A percentile compares a stretch with the other conserved stretches of the same genome.
These are phyloP conservation scores for Coprinellus micaceus DNA, from an alignment of 768 basidiomycete species.

Conservation along the genomic window DNA sequence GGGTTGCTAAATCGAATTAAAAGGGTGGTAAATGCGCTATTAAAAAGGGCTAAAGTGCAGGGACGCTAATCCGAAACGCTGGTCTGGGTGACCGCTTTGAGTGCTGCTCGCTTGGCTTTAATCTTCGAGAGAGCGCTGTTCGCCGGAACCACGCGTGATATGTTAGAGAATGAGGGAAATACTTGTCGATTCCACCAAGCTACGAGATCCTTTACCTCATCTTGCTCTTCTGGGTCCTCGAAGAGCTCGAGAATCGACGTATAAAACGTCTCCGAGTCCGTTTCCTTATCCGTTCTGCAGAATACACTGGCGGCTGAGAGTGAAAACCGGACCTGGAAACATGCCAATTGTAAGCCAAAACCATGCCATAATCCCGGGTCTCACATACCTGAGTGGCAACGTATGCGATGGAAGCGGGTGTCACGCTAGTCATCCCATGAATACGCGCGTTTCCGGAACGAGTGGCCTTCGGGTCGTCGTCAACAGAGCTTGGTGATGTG, in stretches of 20 bases:
- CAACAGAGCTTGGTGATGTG: constrained; percentile 4
- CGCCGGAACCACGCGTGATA: too few species aligned
- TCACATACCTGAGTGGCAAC: constrained; percentile 5
- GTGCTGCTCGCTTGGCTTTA: too few species aligned
- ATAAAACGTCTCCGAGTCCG: neutral
- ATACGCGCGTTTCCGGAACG: constrained; percentile 13
- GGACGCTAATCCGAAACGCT: too few species aligned
- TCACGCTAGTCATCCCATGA: constrained; percentile 15
- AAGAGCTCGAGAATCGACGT: neutral
- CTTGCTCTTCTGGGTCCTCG: neutral
- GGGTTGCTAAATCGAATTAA: too few species aligned
- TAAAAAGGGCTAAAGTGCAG: too few species aligned
- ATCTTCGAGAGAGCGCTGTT: too few species aligned
- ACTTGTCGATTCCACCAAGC: neutral
- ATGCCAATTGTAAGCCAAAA: too few species aligned
- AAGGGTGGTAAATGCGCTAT: too few species aligned
- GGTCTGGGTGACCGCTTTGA: too few species aligned
- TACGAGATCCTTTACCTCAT: neutral
- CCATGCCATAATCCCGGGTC: neutral
- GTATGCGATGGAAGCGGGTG: constrained; percentile 15
- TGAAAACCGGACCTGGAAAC: too few species aligned
- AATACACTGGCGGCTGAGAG: neutral
- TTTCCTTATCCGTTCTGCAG: neutral
- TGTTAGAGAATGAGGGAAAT: too few species aligned
- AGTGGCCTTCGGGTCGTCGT: constrained; percentile 10